Percentiles rank a stretch among this genome's conserved stretches.
Conservation (phyloP, 1,139 yeast genomes). For the Hansenula lynferdii region DNA sequence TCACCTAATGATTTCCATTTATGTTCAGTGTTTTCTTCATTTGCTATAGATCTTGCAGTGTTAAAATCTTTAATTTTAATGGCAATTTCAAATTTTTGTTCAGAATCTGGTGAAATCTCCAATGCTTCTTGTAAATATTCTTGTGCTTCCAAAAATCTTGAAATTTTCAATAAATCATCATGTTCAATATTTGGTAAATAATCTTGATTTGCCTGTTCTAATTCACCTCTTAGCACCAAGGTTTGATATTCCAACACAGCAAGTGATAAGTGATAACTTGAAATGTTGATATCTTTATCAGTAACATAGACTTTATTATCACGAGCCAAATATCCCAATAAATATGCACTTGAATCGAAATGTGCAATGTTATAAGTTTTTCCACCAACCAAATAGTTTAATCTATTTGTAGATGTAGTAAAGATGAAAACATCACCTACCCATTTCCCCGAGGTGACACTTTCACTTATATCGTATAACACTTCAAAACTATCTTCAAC, state of each 20-base stretch:
- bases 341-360: slow-evolving; percentile 82
- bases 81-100: slow-evolving; percentile 83
- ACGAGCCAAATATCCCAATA: slow-evolving; percentile 85
- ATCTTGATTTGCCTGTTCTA: slow-evolving; percentile 63
- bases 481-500: slow-evolving; percentile 85
- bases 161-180: slow-evolving; percentile 73
- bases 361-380: slow-evolving; percentile 90
- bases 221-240: slow-evolving; percentile 88
- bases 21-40: slow-evolving; percentile 46
- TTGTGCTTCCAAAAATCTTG: slow-evolving; percentile 92
- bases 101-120: slow-evolving; percentile 75
- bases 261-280: slow-evolving; percentile 77
- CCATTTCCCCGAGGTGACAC: slow-evolving; percentile 87
- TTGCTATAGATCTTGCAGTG: slow-evolving; percentile 71
- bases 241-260: slow-evolving; percentile 94
- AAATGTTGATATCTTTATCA: slow-evolving; percentile 83
- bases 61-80: slow-evolving; percentile 60
- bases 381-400: slow-evolving; percentile 94
- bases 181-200: slow-evolving; percentile 58
- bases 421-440: slow-evolving; percentile 95
- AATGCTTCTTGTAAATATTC: slow-evolving; percentile 82
- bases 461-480: slow-evolving; percentile 74
- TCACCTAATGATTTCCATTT: slow-evolving; percentile 96
- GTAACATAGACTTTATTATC: slow-evolving; percentile 87
- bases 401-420: slow-evolving; percentile 80